Base-by-base conservation (phyloP, 768 basidiomycete genomes). In the Pleurotus salmoneostramineus region DNA sequence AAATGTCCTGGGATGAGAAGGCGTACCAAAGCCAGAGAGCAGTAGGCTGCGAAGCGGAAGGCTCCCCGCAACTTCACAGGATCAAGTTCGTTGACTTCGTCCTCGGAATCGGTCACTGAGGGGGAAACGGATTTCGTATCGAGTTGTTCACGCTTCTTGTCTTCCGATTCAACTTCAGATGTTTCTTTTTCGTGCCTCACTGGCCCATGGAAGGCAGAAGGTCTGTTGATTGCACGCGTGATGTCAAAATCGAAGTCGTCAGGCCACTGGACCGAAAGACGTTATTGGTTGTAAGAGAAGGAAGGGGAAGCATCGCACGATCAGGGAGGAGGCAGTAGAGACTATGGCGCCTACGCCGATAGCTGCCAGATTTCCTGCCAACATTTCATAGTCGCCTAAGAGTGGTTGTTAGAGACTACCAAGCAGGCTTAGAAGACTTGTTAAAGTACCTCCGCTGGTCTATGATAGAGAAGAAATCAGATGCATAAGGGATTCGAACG, bases 321-420 rank as follows among this genome's bases (percentile, higher is more conserved):
- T 74, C 47, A 84, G 68, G 0, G 93, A 92, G 36, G 79, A 71
- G 3, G 71, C 74, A 21, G 85, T 77, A 2, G 93, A 81, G 61
- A 97, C 75, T 56, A 97, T 86, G 3, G 81, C 92, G 6, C 93
- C 91, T 10, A 90, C 77, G 31, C 83, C 88, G 62, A 95, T 91
- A 2, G 92, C 86, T 1, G 87, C 87, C n/a, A 96, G 73, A 71
- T 95, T 95, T 2, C 95, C 95, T 0, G 92, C 87, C 12, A 97
- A 78, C 93, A 97, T 95, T 65, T 76, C 76, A 31, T 62, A 77
- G 66, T 75, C 73, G 64, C 85, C 84, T 71, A 80, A 76, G 50
- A 15, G 12, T 15, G 37, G 21, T 6, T 31, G 45, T 10, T 57
- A 43, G 50, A 27, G 37, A 58, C 5, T 1, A 27, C 8, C 10